These are phyloP conservation scores for Chrysochromulina tobinii DNA, from an alignment of 78 protist genomes.

Conservation along the genomic window DNA sequence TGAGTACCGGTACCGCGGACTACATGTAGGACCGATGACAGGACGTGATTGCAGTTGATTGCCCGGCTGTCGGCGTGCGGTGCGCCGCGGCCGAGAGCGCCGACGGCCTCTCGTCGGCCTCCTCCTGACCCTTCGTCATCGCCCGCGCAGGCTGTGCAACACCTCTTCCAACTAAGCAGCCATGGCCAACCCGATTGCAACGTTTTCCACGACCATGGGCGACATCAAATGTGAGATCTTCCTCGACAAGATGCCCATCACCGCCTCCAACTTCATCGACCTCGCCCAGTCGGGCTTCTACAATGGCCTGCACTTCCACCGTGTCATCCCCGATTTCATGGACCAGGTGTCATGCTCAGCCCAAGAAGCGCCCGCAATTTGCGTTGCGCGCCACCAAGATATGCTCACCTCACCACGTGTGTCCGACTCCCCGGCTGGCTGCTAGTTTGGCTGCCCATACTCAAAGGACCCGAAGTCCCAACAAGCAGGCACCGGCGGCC, in stretches of 20 bases:
- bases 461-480: background rate
- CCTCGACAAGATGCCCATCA: background rate
- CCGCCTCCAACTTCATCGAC: background rate
- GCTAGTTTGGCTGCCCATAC: slow-evolving; percentile 41
- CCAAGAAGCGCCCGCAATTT: too few relatives aligned
- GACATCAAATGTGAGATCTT: background rate
- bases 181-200: slow-evolving; percentile 2
- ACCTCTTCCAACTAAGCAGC: too few relatives aligned
- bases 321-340: slow-evolving; percentile 1
- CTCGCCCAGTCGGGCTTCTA: slow-evolving; percentile 33
- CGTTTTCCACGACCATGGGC: background rate
- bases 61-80: too few relatives aligned
- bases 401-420: background rate
- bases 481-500: slow-evolving; percentile 44
- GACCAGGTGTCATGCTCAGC: background rate
- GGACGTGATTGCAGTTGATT: too few relatives aligned
- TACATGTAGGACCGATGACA: too few relatives aligned
- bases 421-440: background rate
- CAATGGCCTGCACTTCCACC: slow-evolving; percentile 43
- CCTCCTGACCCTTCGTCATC: too few relatives aligned
- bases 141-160: too few relatives aligned
- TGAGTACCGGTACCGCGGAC: too few relatives aligned
- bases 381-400: background rate
- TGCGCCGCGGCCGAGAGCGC: too few relatives aligned
- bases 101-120: too few relatives aligned